phyloP scores from a whole-genome alignment of 352 stramenopile species.

The Aphanomyces cochlioides region DNA sequence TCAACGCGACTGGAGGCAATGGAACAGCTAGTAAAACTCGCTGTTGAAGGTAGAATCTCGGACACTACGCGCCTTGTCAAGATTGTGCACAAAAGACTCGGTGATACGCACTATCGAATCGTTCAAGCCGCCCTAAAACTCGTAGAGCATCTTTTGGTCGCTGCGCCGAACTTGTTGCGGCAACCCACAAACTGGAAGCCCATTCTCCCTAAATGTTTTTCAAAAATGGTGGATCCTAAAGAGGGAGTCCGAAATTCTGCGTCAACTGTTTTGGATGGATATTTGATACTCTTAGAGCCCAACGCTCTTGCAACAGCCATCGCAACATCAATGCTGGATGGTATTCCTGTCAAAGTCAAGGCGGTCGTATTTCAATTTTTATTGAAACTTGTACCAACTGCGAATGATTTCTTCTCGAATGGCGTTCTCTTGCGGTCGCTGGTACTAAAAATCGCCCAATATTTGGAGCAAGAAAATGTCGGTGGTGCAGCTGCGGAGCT shows the following conservation, averaged over 20 bases:
- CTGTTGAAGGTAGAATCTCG: not conserved
- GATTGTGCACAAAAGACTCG: conserved; percentile 52
- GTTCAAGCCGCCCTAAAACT: conserved; percentile 63
- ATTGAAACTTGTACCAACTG: conserved; percentile 47
- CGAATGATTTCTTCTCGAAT: conserved; percentile 51
- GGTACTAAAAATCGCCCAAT: conserved; percentile 61
- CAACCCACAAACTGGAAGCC: not conserved
- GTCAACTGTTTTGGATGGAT: conserved; percentile 58
- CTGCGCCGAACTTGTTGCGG: not conserved
- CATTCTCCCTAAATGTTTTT: conserved; percentile 60
- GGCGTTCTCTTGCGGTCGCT: conserved; percentile 65
- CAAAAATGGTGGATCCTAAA: conserved; percentile 75
- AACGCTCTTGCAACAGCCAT: conserved; percentile 43
- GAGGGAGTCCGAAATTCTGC: conserved; percentile 50
- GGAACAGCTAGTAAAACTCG: conserved; percentile 10
- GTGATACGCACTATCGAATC: conserved; percentile 70
- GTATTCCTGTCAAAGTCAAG: conserved; percentile 79
- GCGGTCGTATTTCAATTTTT: conserved; percentile 63
- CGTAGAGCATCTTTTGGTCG: conserved; percentile 44
- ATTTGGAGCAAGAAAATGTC: conserved; percentile 50
- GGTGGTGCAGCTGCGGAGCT: not conserved
- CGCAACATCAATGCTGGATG: conserved; percentile 61
- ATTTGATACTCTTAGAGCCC: conserved; percentile 33
- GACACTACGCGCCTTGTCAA: conserved; percentile 6
- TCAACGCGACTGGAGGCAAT: conserved; percentile 61